Conservation (phyloP, 805 yeast species). For the Candida caryicola region DNA sequence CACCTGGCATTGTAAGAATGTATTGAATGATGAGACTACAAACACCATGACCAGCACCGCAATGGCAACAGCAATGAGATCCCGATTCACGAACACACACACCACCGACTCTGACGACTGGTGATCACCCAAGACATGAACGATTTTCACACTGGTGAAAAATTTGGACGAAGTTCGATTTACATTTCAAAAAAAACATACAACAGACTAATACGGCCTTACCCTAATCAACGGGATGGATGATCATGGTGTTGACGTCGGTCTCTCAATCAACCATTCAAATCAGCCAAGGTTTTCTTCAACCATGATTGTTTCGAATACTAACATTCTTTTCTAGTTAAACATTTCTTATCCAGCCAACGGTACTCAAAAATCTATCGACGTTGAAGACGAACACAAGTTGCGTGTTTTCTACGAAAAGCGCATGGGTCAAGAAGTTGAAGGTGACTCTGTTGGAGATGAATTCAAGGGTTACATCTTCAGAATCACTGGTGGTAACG, state of each 20-base stretch:
- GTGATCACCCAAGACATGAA: too few relatives aligned
- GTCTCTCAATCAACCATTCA: too few relatives aligned
- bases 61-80: background rate
- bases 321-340: constrained; percentile 53
- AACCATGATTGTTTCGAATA: too few relatives aligned
- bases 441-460: constrained; percentile 96
- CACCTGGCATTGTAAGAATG: background rate
- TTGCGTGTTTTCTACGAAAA: constrained; percentile 97
- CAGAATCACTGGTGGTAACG: constrained; percentile 99
- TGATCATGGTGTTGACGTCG: too few relatives aligned
- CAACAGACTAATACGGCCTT: too few relatives aligned
- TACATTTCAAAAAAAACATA: too few relatives aligned
- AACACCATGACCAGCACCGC: background rate
- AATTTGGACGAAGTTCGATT: too few relatives aligned
- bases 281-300: too few relatives aligned
- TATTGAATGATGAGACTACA: background rate
- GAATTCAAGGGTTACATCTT: constrained; percentile 99
- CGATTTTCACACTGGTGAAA: too few relatives aligned
- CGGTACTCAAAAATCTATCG: constrained; percentile 98
- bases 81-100: background rate
- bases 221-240: too few relatives aligned
- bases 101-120: too few relatives aligned
- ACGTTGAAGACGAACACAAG: constrained; percentile 98
- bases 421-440: constrained; percentile 99
- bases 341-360: constrained; percentile 99